phyloP scores from a whole-genome alignment of 108 stramenopile species.

The Nitzschia sp. region DNA sequence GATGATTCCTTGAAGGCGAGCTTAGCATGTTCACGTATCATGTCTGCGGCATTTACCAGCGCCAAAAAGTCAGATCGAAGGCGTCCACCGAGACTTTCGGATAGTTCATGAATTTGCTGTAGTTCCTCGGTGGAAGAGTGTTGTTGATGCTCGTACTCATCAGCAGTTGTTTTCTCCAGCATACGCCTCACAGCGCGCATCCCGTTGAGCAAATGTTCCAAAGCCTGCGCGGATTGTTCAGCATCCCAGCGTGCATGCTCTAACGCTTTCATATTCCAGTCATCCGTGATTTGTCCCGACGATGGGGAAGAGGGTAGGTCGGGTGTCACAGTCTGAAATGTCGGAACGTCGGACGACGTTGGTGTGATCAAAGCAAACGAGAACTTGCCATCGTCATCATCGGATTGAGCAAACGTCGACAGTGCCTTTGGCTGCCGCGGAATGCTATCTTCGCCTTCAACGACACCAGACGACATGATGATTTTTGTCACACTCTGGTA shows the following conservation, averaged over 20 bases:
- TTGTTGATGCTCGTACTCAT: neutral
- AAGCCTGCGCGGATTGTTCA: conserved; percentile 9
- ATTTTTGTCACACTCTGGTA: too few species aligned
- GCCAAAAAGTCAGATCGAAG: conserved; percentile 22
- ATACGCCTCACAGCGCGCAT: conserved; percentile 28
- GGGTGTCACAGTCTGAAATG: neutral
- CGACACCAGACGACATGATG: too few species aligned
- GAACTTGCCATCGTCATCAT: too few species aligned
- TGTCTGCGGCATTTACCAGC: conserved; percentile 23
- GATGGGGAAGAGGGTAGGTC: neutral
- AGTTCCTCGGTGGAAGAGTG: neutral
- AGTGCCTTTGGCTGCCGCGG: too few species aligned
- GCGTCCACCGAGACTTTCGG: neutral
- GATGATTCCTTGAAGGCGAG: conserved; percentile 4
- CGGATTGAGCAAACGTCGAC: too few species aligned
- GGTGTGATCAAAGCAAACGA: neutral
- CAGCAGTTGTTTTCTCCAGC: conserved; percentile 10
- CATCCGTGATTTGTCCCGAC: neutral
- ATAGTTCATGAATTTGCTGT: neutral
- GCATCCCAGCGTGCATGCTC: conserved; percentile 11
- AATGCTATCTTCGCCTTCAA: too few species aligned
- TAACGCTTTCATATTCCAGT: neutral
- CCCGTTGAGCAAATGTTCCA: conserved; percentile 21
- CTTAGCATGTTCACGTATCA: conserved; percentile 7
- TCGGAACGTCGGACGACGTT: neutral